phyloP scores from a whole-genome alignment of 164 flowering plant genomes.

The Piper betle region DNA sequence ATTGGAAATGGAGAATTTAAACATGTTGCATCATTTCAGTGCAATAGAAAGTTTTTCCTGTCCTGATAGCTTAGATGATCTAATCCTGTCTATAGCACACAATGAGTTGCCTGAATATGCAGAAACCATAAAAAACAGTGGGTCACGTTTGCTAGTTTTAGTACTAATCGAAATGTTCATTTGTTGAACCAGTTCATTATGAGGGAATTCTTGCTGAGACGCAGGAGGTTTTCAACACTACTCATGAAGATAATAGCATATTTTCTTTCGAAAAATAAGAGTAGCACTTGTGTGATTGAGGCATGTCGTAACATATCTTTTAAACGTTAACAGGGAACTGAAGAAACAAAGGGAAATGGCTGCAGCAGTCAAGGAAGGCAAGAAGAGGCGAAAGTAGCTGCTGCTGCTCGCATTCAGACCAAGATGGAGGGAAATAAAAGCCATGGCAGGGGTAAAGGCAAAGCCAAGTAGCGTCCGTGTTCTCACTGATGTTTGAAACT shows the following conservation, averaged over 20 bases:
- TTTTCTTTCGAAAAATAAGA: slow-evolving; percentile 83
- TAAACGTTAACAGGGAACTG: slow-evolving; percentile 46
- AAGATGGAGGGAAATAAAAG: slow-evolving; percentile 77
- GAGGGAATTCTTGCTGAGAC: slow-evolving; percentile 88
- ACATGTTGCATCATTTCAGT: no score
- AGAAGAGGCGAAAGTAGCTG: slow-evolving; percentile 94
- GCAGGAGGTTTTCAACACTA: slow-evolving; percentile 81
- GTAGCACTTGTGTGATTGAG: background rate
- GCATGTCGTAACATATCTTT: background rate
- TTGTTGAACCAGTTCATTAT: slow-evolving; percentile 57
- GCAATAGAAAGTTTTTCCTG: background rate
- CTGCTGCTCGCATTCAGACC: slow-evolving; percentile 85
- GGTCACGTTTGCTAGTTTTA: background rate
- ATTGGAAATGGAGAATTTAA: no score
- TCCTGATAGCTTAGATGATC: background rate
- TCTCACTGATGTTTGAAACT: background rate
- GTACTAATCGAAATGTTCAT: background rate
- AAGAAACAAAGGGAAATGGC: slow-evolving; percentile 85
- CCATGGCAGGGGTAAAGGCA: slow-evolving; percentile 79
- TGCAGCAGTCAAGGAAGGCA: slow-evolving; percentile 81
- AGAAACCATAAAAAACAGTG: background rate
- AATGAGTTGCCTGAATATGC: background rate
- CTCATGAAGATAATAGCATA: slow-evolving; percentile 76
- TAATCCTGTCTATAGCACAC: background rate
- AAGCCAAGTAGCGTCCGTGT: slow-evolving; percentile 31